A percentile compares a stretch with the other conserved stretches of the same genome.
These are phyloP conservation scores for Euphrasia confusa DNA, from an alignment of 257 asterid species.

Conservation along the genomic window DNA sequence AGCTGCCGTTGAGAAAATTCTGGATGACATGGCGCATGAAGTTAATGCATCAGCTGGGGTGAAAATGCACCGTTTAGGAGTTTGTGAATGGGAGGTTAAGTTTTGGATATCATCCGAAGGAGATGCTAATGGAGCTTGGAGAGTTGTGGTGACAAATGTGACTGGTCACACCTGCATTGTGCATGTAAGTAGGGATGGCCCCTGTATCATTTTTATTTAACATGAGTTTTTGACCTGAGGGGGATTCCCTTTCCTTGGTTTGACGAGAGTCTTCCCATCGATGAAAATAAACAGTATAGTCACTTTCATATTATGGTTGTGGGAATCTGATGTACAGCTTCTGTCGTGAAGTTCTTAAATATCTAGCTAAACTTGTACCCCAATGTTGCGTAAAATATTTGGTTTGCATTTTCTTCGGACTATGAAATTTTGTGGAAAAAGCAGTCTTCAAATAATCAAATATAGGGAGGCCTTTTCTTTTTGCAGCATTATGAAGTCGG, in stretches of 20 bases:
- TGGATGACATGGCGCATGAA: constrained; percentile 67
- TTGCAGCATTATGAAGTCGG: constrained; percentile 2
- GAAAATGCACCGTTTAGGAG: constrained; percentile 91
- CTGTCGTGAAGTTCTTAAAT: background rate
- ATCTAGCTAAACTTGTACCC: background rate
- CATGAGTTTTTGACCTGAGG: background rate
- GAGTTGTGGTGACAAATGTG: constrained; percentile 79
- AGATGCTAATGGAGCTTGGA: constrained; percentile 96
- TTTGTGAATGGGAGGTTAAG: constrained; percentile 91
- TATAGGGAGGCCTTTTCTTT: constrained; percentile 1
- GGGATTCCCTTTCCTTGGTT: too few relatives aligned
- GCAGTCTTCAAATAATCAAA: background rate
- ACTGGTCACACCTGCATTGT: constrained; percentile 95
- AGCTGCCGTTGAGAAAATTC: constrained; percentile 58
- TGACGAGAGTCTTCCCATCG: constrained; percentile 2
- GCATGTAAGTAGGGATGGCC: constrained; percentile 51
- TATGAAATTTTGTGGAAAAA: constrained; percentile 8
- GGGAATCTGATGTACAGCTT: background rate
- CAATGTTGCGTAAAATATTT: too few relatives aligned
- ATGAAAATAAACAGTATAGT: background rate
- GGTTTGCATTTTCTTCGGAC: background rate
- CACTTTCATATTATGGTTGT: background rate
- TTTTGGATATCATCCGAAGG: constrained; percentile 90
- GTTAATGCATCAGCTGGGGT: constrained; percentile 74
- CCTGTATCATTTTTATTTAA: background rate